Evolutionary conservation across 352 stramenopile species (phyloP).

Genomic region (Phytopythium delawarense): DNA sequence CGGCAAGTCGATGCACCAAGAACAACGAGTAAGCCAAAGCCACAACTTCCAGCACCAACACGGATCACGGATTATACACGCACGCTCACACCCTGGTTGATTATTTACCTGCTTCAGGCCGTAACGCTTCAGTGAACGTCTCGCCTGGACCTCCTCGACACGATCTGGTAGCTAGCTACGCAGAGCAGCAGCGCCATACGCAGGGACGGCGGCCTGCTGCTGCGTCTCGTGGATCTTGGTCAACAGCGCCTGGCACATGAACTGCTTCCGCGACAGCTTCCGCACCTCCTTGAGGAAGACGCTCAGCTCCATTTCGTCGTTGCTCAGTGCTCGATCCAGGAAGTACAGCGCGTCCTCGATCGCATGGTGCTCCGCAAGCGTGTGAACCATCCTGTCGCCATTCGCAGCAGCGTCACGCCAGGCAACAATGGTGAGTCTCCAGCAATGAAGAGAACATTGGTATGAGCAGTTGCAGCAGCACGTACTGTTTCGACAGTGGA

Average conservation of each 20-base stretch:
- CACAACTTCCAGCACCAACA: too few relatives aligned
- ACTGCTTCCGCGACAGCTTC: constrained; percentile 88
- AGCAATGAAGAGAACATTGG: too few relatives aligned
- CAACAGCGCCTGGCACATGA: constrained; percentile 84
- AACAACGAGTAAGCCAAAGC: too few relatives aligned
- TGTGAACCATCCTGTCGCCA: constrained; percentile 56
- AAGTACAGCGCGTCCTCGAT: constrained; percentile 92
- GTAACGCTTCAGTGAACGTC: too few relatives aligned
- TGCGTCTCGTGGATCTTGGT: constrained; percentile 85
- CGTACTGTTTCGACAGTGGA: constrained; percentile 78
- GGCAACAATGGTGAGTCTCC: background rate
- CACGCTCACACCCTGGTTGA: too few relatives aligned
- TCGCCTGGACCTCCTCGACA: background rate
- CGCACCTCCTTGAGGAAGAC: constrained; percentile 89
- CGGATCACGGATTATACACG: too few relatives aligned
- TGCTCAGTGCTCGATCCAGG: constrained; percentile 85
- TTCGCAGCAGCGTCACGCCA: constrained; percentile 4
- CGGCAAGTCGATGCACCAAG: too few relatives aligned
- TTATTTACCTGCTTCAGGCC: too few relatives aligned
- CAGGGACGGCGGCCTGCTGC: constrained; percentile 51
- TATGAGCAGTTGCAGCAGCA: too few relatives aligned
- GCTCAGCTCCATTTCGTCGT: constrained; percentile 80
- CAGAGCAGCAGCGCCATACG: constrained; percentile 35
- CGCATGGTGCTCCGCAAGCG: constrained; percentile 81
- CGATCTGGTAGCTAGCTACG: too few relatives aligned